Evolutionary conservation across 1,284 basidiomycete genomes (phyloP).

Genomic region (Sporisorium exsertum): DNA sequence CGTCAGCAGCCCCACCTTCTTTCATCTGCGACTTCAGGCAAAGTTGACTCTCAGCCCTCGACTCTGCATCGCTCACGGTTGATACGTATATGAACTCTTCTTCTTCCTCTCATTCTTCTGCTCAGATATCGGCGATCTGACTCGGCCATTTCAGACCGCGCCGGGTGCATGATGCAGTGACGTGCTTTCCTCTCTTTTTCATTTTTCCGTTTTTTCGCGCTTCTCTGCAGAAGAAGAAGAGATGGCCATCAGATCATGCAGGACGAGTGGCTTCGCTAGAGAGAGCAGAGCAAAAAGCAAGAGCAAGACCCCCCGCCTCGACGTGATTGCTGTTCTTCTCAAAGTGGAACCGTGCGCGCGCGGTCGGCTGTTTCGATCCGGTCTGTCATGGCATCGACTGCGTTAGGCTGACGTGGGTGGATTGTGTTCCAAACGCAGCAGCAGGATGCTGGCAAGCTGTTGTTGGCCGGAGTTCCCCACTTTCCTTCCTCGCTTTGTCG

Average conservation of each 20-base stretch:
- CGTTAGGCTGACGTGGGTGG: no score
- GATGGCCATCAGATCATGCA: constrained; percentile 4
- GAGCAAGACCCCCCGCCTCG: constrained; percentile 3
- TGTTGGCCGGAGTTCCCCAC: no score
- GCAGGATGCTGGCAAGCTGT: no score
- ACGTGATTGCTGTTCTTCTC: constrained; percentile 8
- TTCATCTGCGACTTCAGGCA: no score
- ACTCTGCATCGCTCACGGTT: no score
- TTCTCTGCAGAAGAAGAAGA: not conserved
- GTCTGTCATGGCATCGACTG: not conserved
- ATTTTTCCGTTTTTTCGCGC: no score
- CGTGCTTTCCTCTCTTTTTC: not conserved
- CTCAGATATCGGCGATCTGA: constrained; percentile 12
- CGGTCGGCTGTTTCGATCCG: not conserved
- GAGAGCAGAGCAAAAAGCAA: not conserved
- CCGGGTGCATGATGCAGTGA: not conserved
- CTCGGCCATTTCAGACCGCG: constrained; percentile 5
- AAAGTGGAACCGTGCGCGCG: constrained; percentile 15
- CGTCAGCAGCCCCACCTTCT: no score
- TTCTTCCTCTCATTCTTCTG: not conserved
- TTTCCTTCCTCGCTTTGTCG: no score
- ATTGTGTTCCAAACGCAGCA: no score
- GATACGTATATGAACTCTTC: no score
- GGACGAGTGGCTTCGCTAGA: not conserved
- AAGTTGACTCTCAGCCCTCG: no score